Conservation (phyloP, 371 early-diverging fungal genomes). For the Mortierella sp. region DNA sequence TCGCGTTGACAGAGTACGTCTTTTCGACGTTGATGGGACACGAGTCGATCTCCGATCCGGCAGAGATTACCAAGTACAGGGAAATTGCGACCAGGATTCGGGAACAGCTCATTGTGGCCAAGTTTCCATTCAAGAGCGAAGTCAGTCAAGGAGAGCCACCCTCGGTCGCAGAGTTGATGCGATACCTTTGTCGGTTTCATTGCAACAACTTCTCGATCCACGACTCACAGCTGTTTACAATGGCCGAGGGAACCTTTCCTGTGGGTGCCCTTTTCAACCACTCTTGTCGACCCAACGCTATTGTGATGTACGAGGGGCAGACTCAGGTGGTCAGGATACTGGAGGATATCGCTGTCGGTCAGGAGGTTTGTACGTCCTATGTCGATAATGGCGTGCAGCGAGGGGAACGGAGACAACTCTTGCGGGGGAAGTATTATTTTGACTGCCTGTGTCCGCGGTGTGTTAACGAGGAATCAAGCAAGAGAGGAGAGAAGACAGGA, state of each 20-base stretch:
- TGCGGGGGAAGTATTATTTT: slow-evolving; percentile 83
- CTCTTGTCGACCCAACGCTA: slow-evolving; percentile 87
- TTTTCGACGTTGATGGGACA: slow-evolving; percentile 56
- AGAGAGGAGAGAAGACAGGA: not conserved
- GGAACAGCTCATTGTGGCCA: slow-evolving; percentile 35
- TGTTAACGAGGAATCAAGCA: slow-evolving; percentile 25
- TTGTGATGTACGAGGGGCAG: slow-evolving; percentile 71
- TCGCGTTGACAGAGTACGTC: slow-evolving; percentile 44
- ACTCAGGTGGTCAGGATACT: slow-evolving; percentile 73
- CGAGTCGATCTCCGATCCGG: slow-evolving; percentile 32
- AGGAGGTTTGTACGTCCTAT: slow-evolving; percentile 87
- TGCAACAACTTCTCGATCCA: slow-evolving; percentile 85
- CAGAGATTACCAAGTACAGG: slow-evolving; percentile 29
- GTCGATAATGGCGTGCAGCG: slow-evolving; percentile 79
- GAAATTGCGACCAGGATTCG: slow-evolving; percentile 39
- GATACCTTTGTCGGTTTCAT: slow-evolving; percentile 73
- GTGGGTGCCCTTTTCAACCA: slow-evolving; percentile 89
- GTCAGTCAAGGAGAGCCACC: slow-evolving; percentile 31
- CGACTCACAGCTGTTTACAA: slow-evolving; percentile 74
- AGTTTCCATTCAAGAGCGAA: slow-evolving; percentile 47
- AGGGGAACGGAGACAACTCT: slow-evolving; percentile 63
- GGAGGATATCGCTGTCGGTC: slow-evolving; percentile 70
- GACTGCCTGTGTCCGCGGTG: slow-evolving; percentile 83
- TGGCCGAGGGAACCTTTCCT: slow-evolving; percentile 87
- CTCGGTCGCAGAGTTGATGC: slow-evolving; percentile 59